Percentiles rank a stretch among this genome's conserved stretches.
These are phyloP conservation scores for Elasticomyces elasticus DNA, from an alignment of 495 filamentous ascomycete species.

Conservation along the genomic window DNA sequence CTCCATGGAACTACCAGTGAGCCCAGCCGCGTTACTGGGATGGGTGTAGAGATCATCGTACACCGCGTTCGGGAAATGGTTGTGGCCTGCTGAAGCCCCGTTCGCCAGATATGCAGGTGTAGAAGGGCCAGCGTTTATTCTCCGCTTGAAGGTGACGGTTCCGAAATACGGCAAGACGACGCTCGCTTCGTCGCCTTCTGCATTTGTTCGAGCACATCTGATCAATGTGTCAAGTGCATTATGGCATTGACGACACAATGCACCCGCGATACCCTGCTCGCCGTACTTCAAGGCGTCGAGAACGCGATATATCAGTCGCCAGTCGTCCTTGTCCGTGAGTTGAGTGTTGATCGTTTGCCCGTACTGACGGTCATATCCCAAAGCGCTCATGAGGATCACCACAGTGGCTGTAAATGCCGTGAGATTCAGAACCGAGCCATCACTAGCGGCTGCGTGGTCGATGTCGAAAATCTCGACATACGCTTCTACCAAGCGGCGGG, in stretches of 20 bases:
- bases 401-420: background rate
- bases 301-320: background rate
- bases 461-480: background rate
- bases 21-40: too few relatives aligned
- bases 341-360: background rate
- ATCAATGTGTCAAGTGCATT: background rate
- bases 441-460: background rate
- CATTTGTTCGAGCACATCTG: background rate
- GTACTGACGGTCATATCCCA: background rate
- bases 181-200: background rate
- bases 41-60: too few relatives aligned
- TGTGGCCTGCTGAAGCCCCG: background rate
- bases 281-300: background rate
- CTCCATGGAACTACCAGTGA: too few relatives aligned
- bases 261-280: background rate
- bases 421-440: background rate
- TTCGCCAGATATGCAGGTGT: background rate
- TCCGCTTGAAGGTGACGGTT: background rate
- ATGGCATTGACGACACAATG: background rate
- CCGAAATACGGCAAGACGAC: background rate
- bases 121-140: background rate
- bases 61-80: background rate
- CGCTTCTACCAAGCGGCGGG: background rate
- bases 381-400: background rate
- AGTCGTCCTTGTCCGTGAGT: background rate